phyloP scores from a whole-genome alignment of 2,329 filamentous ascomycete species.

The Neospermospora avenae region DNA sequence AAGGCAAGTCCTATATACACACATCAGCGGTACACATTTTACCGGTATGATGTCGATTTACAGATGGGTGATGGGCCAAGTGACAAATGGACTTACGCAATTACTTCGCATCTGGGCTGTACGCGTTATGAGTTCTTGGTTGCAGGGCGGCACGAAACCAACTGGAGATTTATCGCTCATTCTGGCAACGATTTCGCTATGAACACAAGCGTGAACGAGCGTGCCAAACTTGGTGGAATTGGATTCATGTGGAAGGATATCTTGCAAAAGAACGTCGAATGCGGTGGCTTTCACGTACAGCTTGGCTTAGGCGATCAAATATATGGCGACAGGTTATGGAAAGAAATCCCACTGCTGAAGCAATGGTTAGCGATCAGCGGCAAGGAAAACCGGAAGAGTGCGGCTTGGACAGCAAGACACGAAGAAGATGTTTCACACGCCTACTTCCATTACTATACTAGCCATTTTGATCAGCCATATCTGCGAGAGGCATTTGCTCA shows the following conservation, averaged over 20 bases:
- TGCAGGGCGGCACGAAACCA: constrained; percentile 82
- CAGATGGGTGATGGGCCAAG: constrained; percentile 82
- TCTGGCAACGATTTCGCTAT: constrained; percentile 95
- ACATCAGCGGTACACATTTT: constrained; percentile 94
- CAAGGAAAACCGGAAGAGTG: constrained; percentile 87
- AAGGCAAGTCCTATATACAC: constrained; percentile 78
- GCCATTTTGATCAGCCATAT: constrained; percentile 96
- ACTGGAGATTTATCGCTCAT: constrained; percentile 94
- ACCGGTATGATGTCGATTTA: constrained; percentile 88
- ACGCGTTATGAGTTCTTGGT: constrained; percentile 98
- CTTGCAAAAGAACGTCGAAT: constrained; percentile 93
- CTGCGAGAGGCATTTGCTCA: constrained; percentile 94
- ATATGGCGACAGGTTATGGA: constrained; percentile 93
- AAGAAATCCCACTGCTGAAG: constrained; percentile 86
- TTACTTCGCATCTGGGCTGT: constrained; percentile 94
- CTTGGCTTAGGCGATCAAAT: constrained; percentile 92
- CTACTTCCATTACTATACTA: constrained; percentile 98
- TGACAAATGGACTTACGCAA: constrained; percentile 93
- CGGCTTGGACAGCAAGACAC: constrained; percentile 88
- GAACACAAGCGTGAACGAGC: constrained; percentile 80
- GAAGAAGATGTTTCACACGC: constrained; percentile 95
- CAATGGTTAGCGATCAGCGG: constrained; percentile 94
- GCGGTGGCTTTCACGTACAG: constrained; percentile 92
- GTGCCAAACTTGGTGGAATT: constrained; percentile 79
- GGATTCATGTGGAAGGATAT: constrained; percentile 99